Conservation (phyloP, 2,329 filamentous ascomycete genomes). For the Aureobasidium vineae region DNA sequence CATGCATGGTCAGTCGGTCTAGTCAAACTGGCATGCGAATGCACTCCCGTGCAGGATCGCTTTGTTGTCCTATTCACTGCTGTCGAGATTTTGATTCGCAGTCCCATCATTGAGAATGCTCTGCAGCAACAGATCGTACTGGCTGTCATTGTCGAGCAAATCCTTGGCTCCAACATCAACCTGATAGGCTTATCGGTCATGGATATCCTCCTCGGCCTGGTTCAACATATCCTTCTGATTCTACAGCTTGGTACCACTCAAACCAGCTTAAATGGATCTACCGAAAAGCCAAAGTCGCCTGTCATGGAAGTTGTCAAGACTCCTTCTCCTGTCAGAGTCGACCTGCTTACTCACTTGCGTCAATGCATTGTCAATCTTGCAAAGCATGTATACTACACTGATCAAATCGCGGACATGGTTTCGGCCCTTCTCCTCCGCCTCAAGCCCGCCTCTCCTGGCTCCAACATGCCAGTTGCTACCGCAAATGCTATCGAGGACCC, state of each 20-base stretch:
- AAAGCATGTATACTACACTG: constrained; percentile 94
- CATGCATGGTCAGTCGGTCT: constrained; percentile 76
- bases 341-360: constrained; percentile 69
- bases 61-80: constrained; percentile 84
- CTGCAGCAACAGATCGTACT: constrained; percentile 72
- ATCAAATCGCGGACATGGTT: constrained; percentile 95
- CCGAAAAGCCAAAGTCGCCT: constrained; percentile 23
- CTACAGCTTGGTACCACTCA: constrained; percentile 59
- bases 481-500: constrained; percentile 54
- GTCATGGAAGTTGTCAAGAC: constrained; percentile 46
- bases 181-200: constrained; percentile 95
- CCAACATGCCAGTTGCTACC: constrained; percentile 25
- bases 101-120: constrained; percentile 66
- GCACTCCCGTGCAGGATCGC: constrained; percentile 91
- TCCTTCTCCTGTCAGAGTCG: constrained; percentile 55
- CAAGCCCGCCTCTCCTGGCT: constrained; percentile 55
- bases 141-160: constrained; percentile 73
- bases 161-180: constrained; percentile 85
- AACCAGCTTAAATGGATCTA: not conserved
- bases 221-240: constrained; percentile 77
- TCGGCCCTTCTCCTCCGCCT: constrained; percentile 73
- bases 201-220: constrained; percentile 82
- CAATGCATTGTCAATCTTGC: constrained; percentile 86
- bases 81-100: constrained; percentile 71
- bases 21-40: constrained; percentile 74